A percentile compares a stretch with the other conserved stretches of the same genome.
Evolutionary conservation across 306 rosid genomes (phyloP).

Genomic region (Trifolium repens): DNA sequence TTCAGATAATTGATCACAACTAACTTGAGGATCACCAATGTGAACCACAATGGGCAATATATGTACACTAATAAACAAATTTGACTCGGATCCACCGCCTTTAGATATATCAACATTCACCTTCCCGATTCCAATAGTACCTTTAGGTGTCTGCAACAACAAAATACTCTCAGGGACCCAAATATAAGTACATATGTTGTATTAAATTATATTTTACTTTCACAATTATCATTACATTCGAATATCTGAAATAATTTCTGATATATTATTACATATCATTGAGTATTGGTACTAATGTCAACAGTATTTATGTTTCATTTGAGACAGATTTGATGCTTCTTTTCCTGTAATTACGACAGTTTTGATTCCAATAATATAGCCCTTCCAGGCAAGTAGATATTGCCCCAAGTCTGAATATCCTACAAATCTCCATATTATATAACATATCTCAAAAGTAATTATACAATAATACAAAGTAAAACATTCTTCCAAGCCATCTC

Average conservation of each 20-base stretch:
- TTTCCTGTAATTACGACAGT: background rate
- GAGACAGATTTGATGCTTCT: constrained; percentile 4
- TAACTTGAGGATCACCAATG: constrained; percentile 57
- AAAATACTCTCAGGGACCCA: constrained; percentile 38
- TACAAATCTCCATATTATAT: background rate
- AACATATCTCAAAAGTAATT: background rate
- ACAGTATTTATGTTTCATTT: constrained; percentile 4
- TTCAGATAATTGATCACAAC: constrained; percentile 61
- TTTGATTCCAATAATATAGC: constrained; percentile 1
- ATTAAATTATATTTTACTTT: constrained; percentile 12
- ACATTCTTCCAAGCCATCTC: constrained; percentile 20
- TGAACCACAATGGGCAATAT: constrained; percentile 67
- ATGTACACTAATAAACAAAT: constrained; percentile 65
- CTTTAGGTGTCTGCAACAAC: constrained; percentile 80
- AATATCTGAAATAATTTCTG: constrained; percentile 18
- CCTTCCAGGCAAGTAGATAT: constrained; percentile 1
- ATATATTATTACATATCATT: background rate
- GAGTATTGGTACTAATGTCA: background rate
- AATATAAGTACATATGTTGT: background rate
- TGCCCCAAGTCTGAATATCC: background rate
- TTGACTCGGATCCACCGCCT: constrained; percentile 56
- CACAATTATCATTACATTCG: constrained; percentile 11
- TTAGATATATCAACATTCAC: constrained; percentile 73
- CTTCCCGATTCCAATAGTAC: constrained; percentile 66
- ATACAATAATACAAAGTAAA: constrained; percentile 5